Conservation (phyloP, 345 rosid genomes). For the Sisymbrium irio region DNA sequence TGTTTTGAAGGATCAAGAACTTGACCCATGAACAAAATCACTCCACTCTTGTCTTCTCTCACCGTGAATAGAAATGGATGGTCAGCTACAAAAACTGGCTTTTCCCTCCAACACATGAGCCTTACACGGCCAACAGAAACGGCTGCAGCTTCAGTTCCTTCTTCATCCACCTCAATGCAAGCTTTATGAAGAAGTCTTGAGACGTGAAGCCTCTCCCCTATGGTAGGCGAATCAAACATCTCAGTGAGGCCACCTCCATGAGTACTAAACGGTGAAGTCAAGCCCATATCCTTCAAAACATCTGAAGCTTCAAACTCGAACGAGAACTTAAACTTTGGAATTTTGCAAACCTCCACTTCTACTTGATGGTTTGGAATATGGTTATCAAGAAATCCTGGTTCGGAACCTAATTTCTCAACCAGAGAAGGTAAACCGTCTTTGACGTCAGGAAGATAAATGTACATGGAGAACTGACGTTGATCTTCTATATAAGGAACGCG, state of each 20-base stretch:
- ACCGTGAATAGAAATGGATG: conserved; percentile 59
- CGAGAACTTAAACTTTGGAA: conserved; percentile 54
- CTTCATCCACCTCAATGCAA: conserved; percentile 64
- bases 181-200: conserved; percentile 49
- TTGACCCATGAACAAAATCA: conserved; percentile 52
- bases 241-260: conserved; percentile 46
- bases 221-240: conserved; percentile 45
- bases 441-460: conserved; percentile 59
- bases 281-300: conserved; percentile 44
- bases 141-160: conserved; percentile 76
- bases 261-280: conserved; percentile 45
- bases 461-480: conserved; percentile 59
- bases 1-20: conserved; percentile 21
- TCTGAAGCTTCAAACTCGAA: conserved; percentile 49
- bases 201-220: conserved; percentile 36
- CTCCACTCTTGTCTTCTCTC: conserved; percentile 53
- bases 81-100: conserved; percentile 53
- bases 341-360: conserved; percentile 38
- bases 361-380: conserved; percentile 37
- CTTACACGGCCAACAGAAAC: conserved; percentile 42
- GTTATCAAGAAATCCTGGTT: conserved; percentile 44
- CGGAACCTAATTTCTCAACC: conserved; percentile 42
- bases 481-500: conserved; percentile 66
- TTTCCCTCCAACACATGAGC: background rate
- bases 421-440: conserved; percentile 52